These are phyloP conservation scores for Dillenia suffruticosa DNA, from an alignment of 164 flowering plant genomes.

Conservation along the genomic window DNA sequence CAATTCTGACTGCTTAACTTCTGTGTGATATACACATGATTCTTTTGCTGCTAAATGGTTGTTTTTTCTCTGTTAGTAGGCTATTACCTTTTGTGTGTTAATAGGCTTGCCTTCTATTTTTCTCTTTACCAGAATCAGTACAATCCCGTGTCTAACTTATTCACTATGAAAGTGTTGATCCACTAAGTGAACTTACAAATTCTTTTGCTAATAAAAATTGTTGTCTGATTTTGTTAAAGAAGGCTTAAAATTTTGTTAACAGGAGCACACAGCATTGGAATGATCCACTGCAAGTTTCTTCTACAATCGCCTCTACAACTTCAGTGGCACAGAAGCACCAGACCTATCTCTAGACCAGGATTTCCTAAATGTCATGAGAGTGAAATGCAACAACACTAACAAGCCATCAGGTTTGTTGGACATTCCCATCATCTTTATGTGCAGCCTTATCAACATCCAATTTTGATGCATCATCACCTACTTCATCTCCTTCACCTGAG, in stretches of 20 bases:
- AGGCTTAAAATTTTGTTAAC: neutral
- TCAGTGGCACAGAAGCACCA: constrained; percentile 23
- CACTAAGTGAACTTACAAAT: too few species aligned
- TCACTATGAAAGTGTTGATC: too few species aligned
- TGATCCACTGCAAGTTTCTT: constrained; percentile 41
- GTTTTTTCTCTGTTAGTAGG: too few species aligned
- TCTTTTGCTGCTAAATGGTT: too few species aligned
- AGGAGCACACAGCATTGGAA: constrained; percentile 47
- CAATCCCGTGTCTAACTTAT: neutral
- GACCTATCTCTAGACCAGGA: constrained; percentile 30
- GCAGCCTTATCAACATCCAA: neutral
- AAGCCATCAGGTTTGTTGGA: neutral
- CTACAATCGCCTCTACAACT: constrained; percentile 28
- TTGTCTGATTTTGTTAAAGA: too few species aligned
- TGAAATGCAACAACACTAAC: constrained; percentile 18
- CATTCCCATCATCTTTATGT: constrained; percentile 5
- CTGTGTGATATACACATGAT: too few species aligned
- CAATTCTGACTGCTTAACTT: too few species aligned
- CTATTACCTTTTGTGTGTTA: too few species aligned
- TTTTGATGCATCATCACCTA: constrained; percentile 2
- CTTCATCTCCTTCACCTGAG: constrained; percentile 5
- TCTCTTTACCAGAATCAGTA: neutral
- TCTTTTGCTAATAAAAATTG: too few species aligned
- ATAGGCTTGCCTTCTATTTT: too few species aligned
- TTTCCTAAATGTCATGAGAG: constrained; percentile 23